Percentiles rank a stretch among this genome's conserved stretches.
Conservation (phyloP, 345 rosid genomes). For the Eucalyptus leucophloia region DNA sequence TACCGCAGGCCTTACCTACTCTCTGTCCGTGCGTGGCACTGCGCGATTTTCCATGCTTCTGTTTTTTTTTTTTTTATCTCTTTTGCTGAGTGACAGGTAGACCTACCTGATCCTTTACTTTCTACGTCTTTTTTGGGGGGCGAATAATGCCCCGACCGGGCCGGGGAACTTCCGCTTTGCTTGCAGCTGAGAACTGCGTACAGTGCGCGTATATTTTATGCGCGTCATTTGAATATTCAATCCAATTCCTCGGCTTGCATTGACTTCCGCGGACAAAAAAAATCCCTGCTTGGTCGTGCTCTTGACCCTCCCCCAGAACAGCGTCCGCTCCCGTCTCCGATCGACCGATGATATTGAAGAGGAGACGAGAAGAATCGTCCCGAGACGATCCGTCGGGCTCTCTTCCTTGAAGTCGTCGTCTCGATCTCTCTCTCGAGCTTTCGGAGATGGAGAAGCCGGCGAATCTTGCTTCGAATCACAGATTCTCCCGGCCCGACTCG, state of each 20-base stretch:
- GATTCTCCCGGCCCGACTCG: constrained; percentile 35
- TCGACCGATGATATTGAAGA: neutral
- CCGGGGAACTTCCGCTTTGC: neutral
- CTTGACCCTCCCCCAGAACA: neutral
- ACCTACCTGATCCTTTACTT: neutral
- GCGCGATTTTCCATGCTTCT: neutral
- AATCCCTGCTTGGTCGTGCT: neutral
- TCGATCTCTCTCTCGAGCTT: neutral
- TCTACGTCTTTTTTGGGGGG: neutral
- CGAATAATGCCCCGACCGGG: neutral
- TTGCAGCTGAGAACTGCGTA: neutral
- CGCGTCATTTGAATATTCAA: neutral
- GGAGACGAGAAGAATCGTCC: neutral
- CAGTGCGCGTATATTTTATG: neutral
- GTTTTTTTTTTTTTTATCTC: neutral
- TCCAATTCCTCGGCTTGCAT: neutral
- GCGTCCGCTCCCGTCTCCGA: neutral
- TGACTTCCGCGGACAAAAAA: neutral
- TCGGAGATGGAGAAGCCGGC: constrained; percentile 1
- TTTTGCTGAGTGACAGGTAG: neutral
- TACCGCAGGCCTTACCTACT: neutral
- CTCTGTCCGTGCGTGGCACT: neutral
- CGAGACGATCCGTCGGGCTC: neutral
- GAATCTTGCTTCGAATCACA: constrained; percentile 52
- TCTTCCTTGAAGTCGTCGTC: neutral